Evolutionary conservation across 148 eudicot species (phyloP).

Genomic region (Vaccinium corymbosum): DNA sequence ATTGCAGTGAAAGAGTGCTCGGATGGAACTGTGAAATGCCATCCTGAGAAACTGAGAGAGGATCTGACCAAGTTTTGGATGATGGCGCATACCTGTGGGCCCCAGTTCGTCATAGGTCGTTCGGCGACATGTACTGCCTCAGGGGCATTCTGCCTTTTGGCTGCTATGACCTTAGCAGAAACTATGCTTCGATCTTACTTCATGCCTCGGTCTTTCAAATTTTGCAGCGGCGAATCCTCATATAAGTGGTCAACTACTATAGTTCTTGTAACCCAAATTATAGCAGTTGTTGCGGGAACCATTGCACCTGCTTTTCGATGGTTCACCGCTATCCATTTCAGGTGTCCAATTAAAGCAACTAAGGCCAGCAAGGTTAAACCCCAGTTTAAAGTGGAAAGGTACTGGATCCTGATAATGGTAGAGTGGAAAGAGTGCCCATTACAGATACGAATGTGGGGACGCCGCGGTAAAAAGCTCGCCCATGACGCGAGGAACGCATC

Average conservation of each 20-base stretch:
- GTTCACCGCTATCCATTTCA: conserved; percentile 33
- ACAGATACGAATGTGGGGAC: conserved; percentile 14
- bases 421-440: conserved; percentile 38
- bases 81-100: conserved; percentile 54
- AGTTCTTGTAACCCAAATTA: conserved; percentile 34
- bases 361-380: conserved; percentile 3
- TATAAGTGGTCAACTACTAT: conserved; percentile 42
- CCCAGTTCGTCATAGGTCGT: conserved; percentile 50
- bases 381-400: conserved; percentile 33
- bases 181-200: conserved; percentile 33
- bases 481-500: conserved; percentile 23
- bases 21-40: background rate
- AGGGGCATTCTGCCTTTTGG: conserved; percentile 42
- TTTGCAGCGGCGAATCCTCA: conserved; percentile 42
- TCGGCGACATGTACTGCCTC: conserved; percentile 51
- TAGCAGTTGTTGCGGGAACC: conserved; percentile 44
- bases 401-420: conserved; percentile 31
- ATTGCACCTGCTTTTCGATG: conserved; percentile 49
- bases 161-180: conserved; percentile 30
- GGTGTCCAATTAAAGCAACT: conserved; percentile 31
- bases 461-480: conserved; percentile 29
- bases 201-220: conserved; percentile 32
- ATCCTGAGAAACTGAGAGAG: conserved; percentile 23
- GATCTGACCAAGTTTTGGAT: conserved; percentile 42
- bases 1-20: conserved; percentile 29